Conservation (phyloP, 192 early-diverging fungal genomes). For the Coemansia sp. region DNA sequence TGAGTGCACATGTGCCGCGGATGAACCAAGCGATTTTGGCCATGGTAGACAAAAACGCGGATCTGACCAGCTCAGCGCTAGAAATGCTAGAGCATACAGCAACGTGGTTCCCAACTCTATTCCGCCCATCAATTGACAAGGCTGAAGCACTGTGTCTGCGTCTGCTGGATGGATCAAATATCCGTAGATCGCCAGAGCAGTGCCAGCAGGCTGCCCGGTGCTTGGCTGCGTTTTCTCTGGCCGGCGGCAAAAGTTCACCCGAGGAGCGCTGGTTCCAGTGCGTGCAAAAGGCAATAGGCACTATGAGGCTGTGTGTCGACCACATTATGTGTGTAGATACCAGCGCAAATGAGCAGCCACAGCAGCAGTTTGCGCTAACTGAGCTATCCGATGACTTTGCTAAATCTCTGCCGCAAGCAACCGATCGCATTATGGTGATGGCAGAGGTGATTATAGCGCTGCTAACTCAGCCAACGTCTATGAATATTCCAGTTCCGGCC, state of each 20-base stretch:
- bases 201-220: constrained; percentile 20
- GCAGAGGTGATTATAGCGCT: constrained; percentile 30
- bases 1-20: constrained; percentile 36
- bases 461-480: constrained; percentile 28
- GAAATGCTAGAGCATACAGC: constrained; percentile 37
- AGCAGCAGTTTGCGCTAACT: constrained; percentile 18
- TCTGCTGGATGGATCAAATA: constrained; percentile 15
- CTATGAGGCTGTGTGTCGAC: constrained; percentile 42
- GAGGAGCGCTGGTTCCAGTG: constrained; percentile 52
- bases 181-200: not conserved
- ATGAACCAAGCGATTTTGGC: constrained; percentile 48
- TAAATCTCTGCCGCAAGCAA: constrained; percentile 42
- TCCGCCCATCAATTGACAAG: constrained; percentile 47
- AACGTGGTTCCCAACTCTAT: constrained; percentile 47
- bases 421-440: constrained; percentile 46
- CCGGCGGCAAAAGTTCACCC: constrained; percentile 35
- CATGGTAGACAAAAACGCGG: constrained; percentile 35
- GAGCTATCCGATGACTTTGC: constrained; percentile 26
- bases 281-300: constrained; percentile 29
- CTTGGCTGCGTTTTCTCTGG: constrained; percentile 27
- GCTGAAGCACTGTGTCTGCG: constrained; percentile 38
- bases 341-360: not conserved
- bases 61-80: constrained; percentile 19
- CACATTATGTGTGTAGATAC: constrained; percentile 31
- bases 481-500: constrained; percentile 28